Evolutionary conservation across 768 basidiomycete species (phyloP), one percentile per base, ranked within the genome.

Genomic region (Xerocomus potaroensis): DNA sequence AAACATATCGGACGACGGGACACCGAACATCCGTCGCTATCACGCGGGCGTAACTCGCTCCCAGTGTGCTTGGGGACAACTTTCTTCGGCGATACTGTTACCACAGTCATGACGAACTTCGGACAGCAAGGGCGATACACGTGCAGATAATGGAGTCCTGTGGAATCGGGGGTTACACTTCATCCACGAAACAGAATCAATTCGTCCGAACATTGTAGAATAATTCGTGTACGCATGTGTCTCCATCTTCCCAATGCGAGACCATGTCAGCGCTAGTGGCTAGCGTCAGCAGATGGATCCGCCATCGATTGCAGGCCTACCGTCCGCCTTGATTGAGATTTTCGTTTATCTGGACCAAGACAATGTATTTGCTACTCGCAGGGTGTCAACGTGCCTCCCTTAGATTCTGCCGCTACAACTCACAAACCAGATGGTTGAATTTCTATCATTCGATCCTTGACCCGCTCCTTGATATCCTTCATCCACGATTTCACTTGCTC

Each of bases 211-310:
- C 89, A 61, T 88, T 92, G 38, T 75, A 73, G 68, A 77, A 89
- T 61, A 91, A 72, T 67, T 91, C 89, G 64, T 88, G 82, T 33
- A 81, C 76, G 48, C 89, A 81, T 41, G 75, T 72, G 60, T 92
- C 90, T 43, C 79, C 78, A 53, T 91, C 89, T 70, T 92, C 89
- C 89, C 89, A 92, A 59, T 92, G 90, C 51, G 85, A 89, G 40
- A 76, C 78, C 69, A 92, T 79, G 64, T 87, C 87, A 38, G 84
- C 87, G 55, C 89, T 91, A 53, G 30, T 5, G 35, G 40, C 30
- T 34, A 38, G 47, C 4, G 24, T 54, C 42, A 46, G 30, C 46
- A 40, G 11, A 49, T 45, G 46, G 39, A 33, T 41, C 41, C 23
- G 31, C 4, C 19, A 30, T 42, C 21, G 23, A 27, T 39, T 23